Conservation (phyloP, 1,139 yeast species). For the Geotrichum restrictum region DNA sequence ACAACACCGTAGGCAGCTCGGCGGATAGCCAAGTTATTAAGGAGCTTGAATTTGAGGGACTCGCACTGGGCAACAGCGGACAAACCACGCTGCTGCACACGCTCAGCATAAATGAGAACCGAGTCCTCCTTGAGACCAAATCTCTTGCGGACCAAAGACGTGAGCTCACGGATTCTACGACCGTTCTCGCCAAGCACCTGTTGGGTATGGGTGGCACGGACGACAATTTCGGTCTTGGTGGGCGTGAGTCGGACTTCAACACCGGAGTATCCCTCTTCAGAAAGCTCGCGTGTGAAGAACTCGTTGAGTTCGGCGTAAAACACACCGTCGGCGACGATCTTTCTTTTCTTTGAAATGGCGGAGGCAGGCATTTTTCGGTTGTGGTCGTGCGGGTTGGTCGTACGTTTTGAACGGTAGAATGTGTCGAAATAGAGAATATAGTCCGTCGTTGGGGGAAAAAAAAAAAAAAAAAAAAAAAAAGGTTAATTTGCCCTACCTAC, state of each 20-base stretch:
- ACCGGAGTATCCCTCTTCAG: conserved; percentile 99
- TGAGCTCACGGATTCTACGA: conserved; percentile 99
- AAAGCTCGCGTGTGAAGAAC: conserved; percentile 99
- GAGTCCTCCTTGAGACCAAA: conserved; percentile 94
- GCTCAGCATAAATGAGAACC: conserved; percentile 94
- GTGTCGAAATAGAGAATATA: no score
- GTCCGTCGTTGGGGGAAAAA: neutral
- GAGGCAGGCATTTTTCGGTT: conserved; percentile 20
- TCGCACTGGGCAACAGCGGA: conserved; percentile 99
- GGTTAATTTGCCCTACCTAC: neutral
- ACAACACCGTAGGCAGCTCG: conserved; percentile 99
- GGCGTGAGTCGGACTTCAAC: conserved; percentile 99
- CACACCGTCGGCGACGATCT: conserved; percentile 97
- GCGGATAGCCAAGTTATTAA: conserved; percentile 98
- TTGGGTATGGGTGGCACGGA: conserved; percentile 98
- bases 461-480: neutral
- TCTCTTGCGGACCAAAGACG: conserved; percentile 97
- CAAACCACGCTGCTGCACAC: conserved; percentile 99
- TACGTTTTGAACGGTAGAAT: no score
- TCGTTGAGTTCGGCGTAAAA: conserved; percentile 99
- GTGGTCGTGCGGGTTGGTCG: neutral
- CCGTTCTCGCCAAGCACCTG: conserved; percentile 99
- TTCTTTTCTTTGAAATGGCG: conserved; percentile 43
- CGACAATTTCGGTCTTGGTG: conserved; percentile 95
- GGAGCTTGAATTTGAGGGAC: conserved; percentile 96